Conservation (phyloP, 192 early-diverging fungal species). For the Lobosporangium transversale region DNA sequence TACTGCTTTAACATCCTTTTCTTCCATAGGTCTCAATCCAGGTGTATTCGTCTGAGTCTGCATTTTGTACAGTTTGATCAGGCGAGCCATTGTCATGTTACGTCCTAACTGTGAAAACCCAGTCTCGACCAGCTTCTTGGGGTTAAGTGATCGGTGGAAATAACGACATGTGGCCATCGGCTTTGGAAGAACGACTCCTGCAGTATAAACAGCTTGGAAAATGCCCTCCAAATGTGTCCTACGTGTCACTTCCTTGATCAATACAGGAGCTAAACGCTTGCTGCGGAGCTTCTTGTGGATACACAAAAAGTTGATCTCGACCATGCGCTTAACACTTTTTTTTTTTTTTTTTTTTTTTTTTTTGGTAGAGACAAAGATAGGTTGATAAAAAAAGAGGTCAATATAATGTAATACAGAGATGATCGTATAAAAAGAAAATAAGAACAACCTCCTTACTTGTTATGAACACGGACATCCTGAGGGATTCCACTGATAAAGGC, state of each 20-base stretch:
- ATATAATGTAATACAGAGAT: too few species aligned
- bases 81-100: constrained; percentile 76
- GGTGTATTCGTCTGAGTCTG: constrained; percentile 66
- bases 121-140: constrained; percentile 93
- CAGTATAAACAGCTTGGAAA: constrained; percentile 99
- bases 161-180: constrained; percentile 83
- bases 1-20: constrained; percentile 80
- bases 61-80: constrained; percentile 78
- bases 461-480: constrained; percentile 76
- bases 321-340: constrained; percentile 70
- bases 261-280: constrained; percentile 93
- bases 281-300: constrained; percentile 94
- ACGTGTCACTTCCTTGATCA: constrained; percentile 98
- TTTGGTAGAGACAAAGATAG: not conserved
- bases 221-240: constrained; percentile 90
- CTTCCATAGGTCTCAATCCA: constrained; percentile 84
- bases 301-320: constrained; percentile 99
- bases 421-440: not conserved
- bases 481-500: constrained; percentile 98
- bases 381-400: not conserved
- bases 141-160: constrained; percentile 94
- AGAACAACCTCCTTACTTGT: constrained; percentile 70
- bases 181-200: constrained; percentile 90
- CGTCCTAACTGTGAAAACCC: constrained; percentile 87
- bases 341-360: too few species aligned